Conservation (phyloP, 116 monocot genomes). For the Cymodocea nodosa region DNA sequence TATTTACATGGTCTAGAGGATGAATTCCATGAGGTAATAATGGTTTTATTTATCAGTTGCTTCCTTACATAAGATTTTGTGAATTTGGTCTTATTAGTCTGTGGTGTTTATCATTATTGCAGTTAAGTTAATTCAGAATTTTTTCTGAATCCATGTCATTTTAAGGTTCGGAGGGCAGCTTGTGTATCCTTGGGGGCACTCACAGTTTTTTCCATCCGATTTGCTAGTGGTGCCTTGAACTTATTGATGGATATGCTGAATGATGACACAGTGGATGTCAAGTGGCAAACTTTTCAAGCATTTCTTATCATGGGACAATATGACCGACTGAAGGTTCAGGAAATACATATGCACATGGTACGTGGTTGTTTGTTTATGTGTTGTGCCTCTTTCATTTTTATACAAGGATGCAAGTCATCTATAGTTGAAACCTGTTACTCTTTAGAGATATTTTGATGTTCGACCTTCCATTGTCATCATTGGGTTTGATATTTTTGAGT, state of each 20-base stretch:
- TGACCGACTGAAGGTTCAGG: slow-evolving; percentile 44
- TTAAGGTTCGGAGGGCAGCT: slow-evolving; percentile 60
- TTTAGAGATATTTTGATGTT: no score
- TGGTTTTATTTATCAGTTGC: background rate
- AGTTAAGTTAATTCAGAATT: background rate
- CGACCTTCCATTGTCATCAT: no score
- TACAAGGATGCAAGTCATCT: no score
- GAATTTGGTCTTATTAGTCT: no score
- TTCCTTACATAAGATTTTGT: no score
- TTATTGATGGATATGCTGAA: slow-evolving; percentile 77
- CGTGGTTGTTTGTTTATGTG: background rate
- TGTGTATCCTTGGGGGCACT: slow-evolving; percentile 65
- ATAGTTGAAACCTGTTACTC: no score
- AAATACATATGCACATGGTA: slow-evolving; percentile 83
- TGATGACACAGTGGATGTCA: slow-evolving; percentile 54
- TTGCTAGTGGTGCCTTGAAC: slow-evolving; percentile 44
- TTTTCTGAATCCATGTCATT: slow-evolving; percentile 1
- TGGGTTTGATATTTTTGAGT: no score
- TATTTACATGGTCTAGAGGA: slow-evolving; percentile 92
- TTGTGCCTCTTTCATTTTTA: background rate
- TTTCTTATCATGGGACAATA: slow-evolving; percentile 54
- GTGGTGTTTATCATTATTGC: no score
- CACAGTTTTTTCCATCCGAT: slow-evolving; percentile 37
- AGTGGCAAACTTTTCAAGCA: slow-evolving; percentile 42
- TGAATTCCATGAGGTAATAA: slow-evolving; percentile 72